Percentiles rank a stretch among this genome's conserved stretches.
phyloP scores from a whole-genome alignment of 768 basidiomycete genomes.

The Dendrothele bispora region DNA sequence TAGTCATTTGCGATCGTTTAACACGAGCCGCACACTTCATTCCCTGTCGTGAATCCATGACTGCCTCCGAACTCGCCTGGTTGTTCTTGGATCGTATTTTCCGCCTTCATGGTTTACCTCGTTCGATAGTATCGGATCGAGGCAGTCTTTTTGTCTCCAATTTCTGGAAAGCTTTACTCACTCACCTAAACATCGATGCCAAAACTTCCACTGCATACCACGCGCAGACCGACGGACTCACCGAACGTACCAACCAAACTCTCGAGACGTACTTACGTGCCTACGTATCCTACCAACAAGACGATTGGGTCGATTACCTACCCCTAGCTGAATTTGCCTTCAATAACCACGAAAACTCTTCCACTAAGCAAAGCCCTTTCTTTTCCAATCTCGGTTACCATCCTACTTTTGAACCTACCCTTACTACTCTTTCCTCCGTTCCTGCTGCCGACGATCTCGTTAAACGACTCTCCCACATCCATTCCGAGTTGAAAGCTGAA shows the following conservation, averaged over 20 bases:
- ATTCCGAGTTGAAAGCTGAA: slow-evolving; percentile 14
- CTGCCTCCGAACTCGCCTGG: slow-evolving; percentile 28
- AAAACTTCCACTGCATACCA: slow-evolving; percentile 41
- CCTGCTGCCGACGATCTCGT: slow-evolving; percentile 7
- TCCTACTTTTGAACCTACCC: slow-evolving; percentile 26
- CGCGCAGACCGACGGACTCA: slow-evolving; percentile 40
- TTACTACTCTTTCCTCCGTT: slow-evolving; percentile 25
- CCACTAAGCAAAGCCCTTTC: slow-evolving; percentile 36
- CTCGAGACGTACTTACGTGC: slow-evolving; percentile 34
- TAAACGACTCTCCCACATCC: slow-evolving; percentile 8
- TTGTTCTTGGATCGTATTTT: slow-evolving; percentile 37
- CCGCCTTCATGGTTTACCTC: slow-evolving; percentile 32
- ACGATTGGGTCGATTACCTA: slow-evolving; percentile 42
- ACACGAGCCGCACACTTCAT: slow-evolving; percentile 45
- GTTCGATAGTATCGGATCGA: slow-evolving; percentile 32
- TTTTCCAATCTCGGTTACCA: slow-evolving; percentile 33
- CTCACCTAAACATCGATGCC: slow-evolving; percentile 6
- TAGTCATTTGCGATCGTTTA: slow-evolving; percentile 37
- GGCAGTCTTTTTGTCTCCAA: slow-evolving; percentile 31
- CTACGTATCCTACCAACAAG: slow-evolving; percentile 37
- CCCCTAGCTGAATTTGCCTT: slow-evolving; percentile 40
- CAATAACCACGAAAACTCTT: slow-evolving; percentile 34
- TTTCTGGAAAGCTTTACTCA: slow-evolving; percentile 21
- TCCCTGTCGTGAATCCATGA: slow-evolving; percentile 26
- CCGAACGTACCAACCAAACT: slow-evolving; percentile 37